Percentiles rank a stretch among this genome's conserved stretches.
phyloP scores from a whole-genome alignment of 2,329 filamentous ascomycete genomes.

The Ceratocystis lukuohia region DNA sequence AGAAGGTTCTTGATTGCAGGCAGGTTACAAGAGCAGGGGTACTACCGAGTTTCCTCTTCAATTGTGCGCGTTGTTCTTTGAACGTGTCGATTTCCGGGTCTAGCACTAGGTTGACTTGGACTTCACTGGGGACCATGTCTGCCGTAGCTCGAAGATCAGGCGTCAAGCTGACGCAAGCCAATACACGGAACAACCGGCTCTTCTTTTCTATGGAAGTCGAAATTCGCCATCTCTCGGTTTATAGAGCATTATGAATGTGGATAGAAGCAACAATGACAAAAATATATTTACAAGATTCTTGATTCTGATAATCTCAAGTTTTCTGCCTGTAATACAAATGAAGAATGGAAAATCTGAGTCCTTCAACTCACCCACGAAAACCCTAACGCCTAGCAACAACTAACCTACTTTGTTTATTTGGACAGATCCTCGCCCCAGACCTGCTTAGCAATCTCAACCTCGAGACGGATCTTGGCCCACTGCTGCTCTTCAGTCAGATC shows the following conservation, averaged over 20 bases:
- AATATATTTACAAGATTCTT: background rate
- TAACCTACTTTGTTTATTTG: background rate
- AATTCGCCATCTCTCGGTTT: too few species aligned
- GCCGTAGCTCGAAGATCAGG: background rate
- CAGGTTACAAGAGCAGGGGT: too few species aligned
- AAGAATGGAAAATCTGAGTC: background rate
- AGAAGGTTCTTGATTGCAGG: too few species aligned
- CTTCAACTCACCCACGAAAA: background rate
- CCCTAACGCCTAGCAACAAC: background rate
- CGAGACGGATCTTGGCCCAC: conserved; percentile 56
- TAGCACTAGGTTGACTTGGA: background rate
- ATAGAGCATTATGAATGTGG: background rate
- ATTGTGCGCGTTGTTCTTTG: background rate
- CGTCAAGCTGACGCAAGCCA: background rate
- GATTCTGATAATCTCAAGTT: background rate
- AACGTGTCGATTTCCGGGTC: background rate
- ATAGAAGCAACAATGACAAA: background rate
- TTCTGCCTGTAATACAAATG: background rate
- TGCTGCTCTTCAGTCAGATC: conserved; percentile 57
- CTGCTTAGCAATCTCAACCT: conserved; percentile 50
- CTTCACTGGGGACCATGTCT: background rate
- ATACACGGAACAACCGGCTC: background rate
- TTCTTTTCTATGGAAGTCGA: background rate
- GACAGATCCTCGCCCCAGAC: conserved; percentile 37
- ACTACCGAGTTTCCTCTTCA: background rate